phyloP scores from a whole-genome alignment of 1,284 basidiomycete species.

The Athelia psychrophila region DNA sequence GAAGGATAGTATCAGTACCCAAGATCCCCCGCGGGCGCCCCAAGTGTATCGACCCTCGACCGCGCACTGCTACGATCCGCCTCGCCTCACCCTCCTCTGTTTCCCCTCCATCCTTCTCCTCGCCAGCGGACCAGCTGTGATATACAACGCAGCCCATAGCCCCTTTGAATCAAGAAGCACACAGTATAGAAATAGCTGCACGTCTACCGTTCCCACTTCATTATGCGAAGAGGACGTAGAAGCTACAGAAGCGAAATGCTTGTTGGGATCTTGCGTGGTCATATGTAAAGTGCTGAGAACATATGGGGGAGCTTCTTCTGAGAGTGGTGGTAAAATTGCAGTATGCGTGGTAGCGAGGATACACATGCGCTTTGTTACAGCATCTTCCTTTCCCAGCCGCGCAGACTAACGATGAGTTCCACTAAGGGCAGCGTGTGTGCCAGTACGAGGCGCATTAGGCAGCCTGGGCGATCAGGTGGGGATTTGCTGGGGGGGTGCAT shows the following conservation, averaged over 20 bases:
- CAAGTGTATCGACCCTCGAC: slow-evolving; percentile 69
- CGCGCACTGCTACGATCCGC: slow-evolving; percentile 70
- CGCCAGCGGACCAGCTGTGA: slow-evolving; percentile 39
- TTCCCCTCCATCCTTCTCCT: slow-evolving; percentile 18
- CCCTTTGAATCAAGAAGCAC: slow-evolving; percentile 66
- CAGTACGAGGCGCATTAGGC: slow-evolving; percentile 84
- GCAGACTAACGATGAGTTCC: slow-evolving; percentile 84
- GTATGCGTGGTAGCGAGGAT: slow-evolving; percentile 67
- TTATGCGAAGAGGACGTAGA: too few species aligned
- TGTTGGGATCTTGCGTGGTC: slow-evolving; percentile 73
- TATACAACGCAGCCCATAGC: slow-evolving; percentile 69
- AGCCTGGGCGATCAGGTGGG: slow-evolving; percentile 84
- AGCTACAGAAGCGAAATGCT: slow-evolving; percentile 43
- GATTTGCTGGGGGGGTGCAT: slow-evolving; percentile 87
- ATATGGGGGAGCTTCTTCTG: slow-evolving; percentile 52
- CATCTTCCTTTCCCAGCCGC: slow-evolving; percentile 90
- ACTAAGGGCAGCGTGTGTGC: slow-evolving; percentile 75
- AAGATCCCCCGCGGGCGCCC: slow-evolving; percentile 65
- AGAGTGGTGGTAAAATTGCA: slow-evolving; percentile 58
- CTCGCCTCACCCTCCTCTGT: slow-evolving; percentile 59
- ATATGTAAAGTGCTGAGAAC: slow-evolving; percentile 83
- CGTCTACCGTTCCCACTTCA: slow-evolving; percentile 27
- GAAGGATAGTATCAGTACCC: slow-evolving; percentile 36
- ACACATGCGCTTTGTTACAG: slow-evolving; percentile 84
- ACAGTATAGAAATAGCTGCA: slow-evolving; percentile 50